Base-by-base conservation (phyloP, 352 stramenopile species). In the Phytophthora capsici region DNA sequence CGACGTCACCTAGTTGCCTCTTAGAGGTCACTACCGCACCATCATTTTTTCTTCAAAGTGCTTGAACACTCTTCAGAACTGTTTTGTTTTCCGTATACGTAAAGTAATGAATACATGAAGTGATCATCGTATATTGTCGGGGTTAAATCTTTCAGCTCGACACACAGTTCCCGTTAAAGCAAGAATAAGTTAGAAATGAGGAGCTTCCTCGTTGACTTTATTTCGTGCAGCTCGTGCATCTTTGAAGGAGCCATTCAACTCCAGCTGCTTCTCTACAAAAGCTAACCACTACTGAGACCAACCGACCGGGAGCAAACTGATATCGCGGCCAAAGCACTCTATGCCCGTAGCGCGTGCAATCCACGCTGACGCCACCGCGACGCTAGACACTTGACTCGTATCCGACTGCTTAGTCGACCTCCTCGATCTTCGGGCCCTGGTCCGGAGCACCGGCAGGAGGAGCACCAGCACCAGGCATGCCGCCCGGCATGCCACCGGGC, bases 351-450 rank as follows among this genome's bases (percentile, higher is more conserved):
- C 48, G 55, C 63, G 63, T 66, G 63, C 63, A 70, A 57, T 70
- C 63, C 63, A 70, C 63, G 63, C 55, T 70, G 40, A 66, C 63
- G 40, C 63, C 55, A 70, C 63, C 63, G 55, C 55, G 63, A 70
- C 40, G 48, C 40, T 28, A 66, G 41, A 70, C 54, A 47, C 52
- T 26, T 64, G 54, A 59, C 60, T 45, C 37, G 48, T 56, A 30
- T 64, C 25, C 34, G 41, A 40, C 13, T 60, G 46, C 57, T 88
- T 83, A 92, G 69, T 92, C 84, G 61, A 92, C 84, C 71, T 92
- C 84, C 66, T 92, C 84, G 40, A 92, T 92, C 81, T 92, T 92
- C 1, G 84, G 84, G 43, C 84, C 84, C 69, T 88, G 72, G 68
- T 87, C 79, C 41, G 67, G 40, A 75, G 75, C 75, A 20, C 66